Evolutionary conservation across 306 rosid species (phyloP).

Genomic region (Dalbergia oliveri): DNA sequence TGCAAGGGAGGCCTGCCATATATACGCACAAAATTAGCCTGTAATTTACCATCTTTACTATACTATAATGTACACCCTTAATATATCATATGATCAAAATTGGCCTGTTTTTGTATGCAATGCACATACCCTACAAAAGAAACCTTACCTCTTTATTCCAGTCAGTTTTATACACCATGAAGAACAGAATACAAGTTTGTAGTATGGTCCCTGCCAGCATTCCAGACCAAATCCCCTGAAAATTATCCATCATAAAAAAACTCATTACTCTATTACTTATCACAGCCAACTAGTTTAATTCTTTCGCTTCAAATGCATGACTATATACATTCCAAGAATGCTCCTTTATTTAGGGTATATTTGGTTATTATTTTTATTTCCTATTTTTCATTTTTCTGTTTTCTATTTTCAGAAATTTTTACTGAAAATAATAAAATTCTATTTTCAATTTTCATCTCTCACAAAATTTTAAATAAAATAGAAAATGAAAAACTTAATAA

Average conservation of each 20-base stretch:
- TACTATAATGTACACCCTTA: background rate
- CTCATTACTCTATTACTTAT: background rate
- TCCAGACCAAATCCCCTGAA: conserved; percentile 85
- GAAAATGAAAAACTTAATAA: too few species aligned
- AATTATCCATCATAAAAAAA: conserved; percentile 12
- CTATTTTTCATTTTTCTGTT: too few species aligned
- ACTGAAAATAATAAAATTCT: too few species aligned
- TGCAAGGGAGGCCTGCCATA: conserved; percentile 54
- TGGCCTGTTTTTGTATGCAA: background rate
- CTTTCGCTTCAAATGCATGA: too few species aligned
- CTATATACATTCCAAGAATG: background rate
- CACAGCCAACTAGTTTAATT: background rate
- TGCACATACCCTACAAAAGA: too few species aligned
- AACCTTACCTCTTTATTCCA: conserved; percentile 74
- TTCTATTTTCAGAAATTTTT: too few species aligned
- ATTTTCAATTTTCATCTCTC: too few species aligned
- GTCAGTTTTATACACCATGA: conserved; percentile 68
- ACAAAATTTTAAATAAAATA: too few species aligned
- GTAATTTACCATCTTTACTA: background rate
- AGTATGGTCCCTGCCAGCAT: conserved; percentile 74
- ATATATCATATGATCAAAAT: background rate
- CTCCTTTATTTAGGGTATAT: background rate
- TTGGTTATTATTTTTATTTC: too few species aligned
- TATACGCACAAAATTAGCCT: background rate
- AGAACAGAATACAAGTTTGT: conserved; percentile 69